Percentiles rank a stretch among this genome's conserved stretches.
phyloP scores from a whole-genome alignment of 2,329 filamentous ascomycete species.

The Aureobasidium melanogenum region DNA sequence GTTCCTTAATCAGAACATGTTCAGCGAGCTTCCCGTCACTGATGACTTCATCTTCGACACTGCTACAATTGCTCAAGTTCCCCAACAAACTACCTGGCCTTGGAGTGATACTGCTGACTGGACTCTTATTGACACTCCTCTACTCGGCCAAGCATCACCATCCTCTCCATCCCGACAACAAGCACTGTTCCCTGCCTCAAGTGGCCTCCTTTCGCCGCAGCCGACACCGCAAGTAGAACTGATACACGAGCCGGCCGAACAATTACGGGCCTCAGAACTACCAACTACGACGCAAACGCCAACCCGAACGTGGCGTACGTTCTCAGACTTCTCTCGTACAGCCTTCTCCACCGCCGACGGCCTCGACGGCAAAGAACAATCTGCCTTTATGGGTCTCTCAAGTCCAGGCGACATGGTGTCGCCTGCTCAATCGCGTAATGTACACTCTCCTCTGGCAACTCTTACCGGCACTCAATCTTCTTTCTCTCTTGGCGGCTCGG shows the following conservation, averaged over 20 bases:
- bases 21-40: conserved; percentile 11
- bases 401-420: neutral
- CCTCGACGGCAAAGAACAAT: conserved; percentile 1
- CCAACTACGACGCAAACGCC: neutral
- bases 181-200: neutral
- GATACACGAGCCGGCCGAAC: neutral
- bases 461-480: conserved; percentile 1
- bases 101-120: conserved; percentile 13
- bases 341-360: conserved; percentile 6
- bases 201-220: neutral
- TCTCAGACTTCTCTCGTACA: conserved; percentile 4
- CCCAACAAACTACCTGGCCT: conserved; percentile 4
- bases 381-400: neutral
- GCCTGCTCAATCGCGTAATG: neutral
- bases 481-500: neutral
- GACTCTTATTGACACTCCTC: conserved; percentile 12
- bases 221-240: conserved; percentile 1
- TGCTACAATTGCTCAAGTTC: conserved; percentile 8
- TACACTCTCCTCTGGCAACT: neutral
- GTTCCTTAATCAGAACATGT: conserved; percentile 5
- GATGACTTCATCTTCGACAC: conserved; percentile 18
- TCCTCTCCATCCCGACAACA: neutral
- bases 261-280: neutral
- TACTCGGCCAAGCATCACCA: neutral
- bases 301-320: neutral